These are phyloP conservation scores for Euclidium syriacum DNA, from an alignment of 345 rosid genomes.

Conservation along the genomic window DNA sequence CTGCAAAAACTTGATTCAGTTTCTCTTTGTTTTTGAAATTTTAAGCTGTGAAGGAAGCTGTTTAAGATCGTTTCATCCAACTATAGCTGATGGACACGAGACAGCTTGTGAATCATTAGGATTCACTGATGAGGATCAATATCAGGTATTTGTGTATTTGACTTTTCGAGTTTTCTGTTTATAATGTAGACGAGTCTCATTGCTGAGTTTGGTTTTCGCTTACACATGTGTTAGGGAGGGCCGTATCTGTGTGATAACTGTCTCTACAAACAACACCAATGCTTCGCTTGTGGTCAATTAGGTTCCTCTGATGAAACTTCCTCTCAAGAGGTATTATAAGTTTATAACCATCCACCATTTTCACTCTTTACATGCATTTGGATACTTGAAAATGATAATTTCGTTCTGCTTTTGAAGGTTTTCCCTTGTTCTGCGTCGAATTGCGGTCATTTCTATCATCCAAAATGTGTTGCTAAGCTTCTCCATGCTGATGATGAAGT, in stretches of 20 bases:
- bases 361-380: not conserved
- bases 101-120: constrained; percentile 54
- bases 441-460: constrained; percentile 76
- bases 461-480: constrained; percentile 54
- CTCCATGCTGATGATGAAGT: constrained; percentile 35
- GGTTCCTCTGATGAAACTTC: constrained; percentile 52
- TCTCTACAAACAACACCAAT: constrained; percentile 50
- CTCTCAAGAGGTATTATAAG: constrained; percentile 46
- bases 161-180: constrained; percentile 6
- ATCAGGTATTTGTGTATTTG: constrained; percentile 43
- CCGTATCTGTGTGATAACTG: constrained; percentile 53
- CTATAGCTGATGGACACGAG: constrained; percentile 34
- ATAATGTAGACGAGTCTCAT: not conserved
- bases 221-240: constrained; percentile 44
- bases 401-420: constrained; percentile 36
- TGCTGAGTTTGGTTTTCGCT: constrained; percentile 8
- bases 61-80: constrained; percentile 71
- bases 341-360: not conserved
- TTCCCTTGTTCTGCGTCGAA: constrained; percentile 59
- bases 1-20: not conserved
- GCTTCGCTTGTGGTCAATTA: constrained; percentile 62
- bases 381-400: not conserved
- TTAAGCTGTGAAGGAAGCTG: constrained; percentile 72
- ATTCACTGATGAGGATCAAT: constrained; percentile 31
- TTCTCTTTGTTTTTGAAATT: constrained; percentile 14